Evolutionary conservation across 768 basidiomycete species (phyloP).

Genomic region (Dictyophora rubrovolvata): DNA sequence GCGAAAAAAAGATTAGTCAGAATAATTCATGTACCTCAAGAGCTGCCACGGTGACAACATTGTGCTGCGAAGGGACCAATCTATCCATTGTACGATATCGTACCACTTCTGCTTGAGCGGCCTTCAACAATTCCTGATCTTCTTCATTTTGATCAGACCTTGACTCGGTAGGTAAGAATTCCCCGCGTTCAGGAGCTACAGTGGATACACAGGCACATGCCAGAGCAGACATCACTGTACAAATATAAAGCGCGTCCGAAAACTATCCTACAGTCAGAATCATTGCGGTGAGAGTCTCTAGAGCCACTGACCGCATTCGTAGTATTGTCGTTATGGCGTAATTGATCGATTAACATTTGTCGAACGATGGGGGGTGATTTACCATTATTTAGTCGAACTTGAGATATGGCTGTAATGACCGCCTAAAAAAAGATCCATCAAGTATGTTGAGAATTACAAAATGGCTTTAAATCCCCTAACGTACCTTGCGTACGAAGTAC

Average conservation of each 20-base stretch:
- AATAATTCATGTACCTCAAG: slow-evolving; percentile 56
- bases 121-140: slow-evolving; percentile 59
- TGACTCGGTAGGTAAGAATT: slow-evolving; percentile 60
- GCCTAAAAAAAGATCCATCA: slow-evolving; percentile 32
- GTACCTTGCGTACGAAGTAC: slow-evolving; percentile 90
- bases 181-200: slow-evolving; percentile 70
- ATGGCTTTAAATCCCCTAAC: slow-evolving; percentile 12
- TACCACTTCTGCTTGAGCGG: slow-evolving; percentile 73
- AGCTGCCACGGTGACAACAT: slow-evolving; percentile 83
- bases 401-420: slow-evolving; percentile 72
- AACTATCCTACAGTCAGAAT: slow-evolving; percentile 38
- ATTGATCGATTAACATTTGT: slow-evolving; percentile 80
- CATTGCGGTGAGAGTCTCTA: slow-evolving; percentile 3
- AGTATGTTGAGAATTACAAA: not conserved
- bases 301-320: slow-evolving; percentile 59
- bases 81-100: slow-evolving; percentile 93
- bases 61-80: slow-evolving; percentile 88
- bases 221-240: slow-evolving; percentile 72
- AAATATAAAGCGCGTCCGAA: slow-evolving; percentile 86
- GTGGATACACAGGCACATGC: slow-evolving; percentile 71
- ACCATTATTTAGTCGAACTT: slow-evolving; percentile 78
- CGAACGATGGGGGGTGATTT: slow-evolving; percentile 80
- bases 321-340: slow-evolving; percentile 95
- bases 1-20: slow-evolving; percentile 6
- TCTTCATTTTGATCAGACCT: slow-evolving; percentile 57